Conservation (phyloP, 2,329 filamentous ascomycete genomes). For the Emydomyces testavorans region DNA sequence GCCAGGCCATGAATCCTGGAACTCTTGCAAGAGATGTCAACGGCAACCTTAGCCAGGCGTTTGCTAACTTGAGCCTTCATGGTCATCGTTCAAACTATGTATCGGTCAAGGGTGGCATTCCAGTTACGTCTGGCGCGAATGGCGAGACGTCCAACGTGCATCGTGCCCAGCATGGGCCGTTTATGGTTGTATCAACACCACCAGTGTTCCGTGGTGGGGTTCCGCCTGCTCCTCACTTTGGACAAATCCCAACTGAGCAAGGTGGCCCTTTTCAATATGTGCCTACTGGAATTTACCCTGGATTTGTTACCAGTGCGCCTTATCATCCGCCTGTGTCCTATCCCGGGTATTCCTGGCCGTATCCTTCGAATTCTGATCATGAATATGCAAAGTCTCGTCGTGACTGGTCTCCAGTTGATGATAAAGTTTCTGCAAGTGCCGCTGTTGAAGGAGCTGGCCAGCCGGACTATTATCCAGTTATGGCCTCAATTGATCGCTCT, state of each 20-base stretch:
- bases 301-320: constrained; percentile 24
- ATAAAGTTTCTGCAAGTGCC: constrained; percentile 47
- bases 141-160: constrained; percentile 23
- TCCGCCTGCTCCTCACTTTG: constrained; percentile 23
- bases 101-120: constrained; percentile 21
- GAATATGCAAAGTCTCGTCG: constrained; percentile 29
- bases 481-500: constrained; percentile 51
- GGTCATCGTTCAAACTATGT: constrained; percentile 24
- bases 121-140: constrained; percentile 20
- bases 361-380: constrained; percentile 28
- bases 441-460: constrained; percentile 50
- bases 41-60: constrained; percentile 19
- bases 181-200: constrained; percentile 26
- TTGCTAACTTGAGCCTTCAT: constrained; percentile 23
- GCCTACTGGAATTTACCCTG: constrained; percentile 28
- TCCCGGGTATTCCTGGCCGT: constrained; percentile 30
- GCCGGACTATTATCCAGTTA: constrained; percentile 49
- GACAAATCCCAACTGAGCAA: constrained; percentile 25
- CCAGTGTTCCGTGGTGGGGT: constrained; percentile 24
- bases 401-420: constrained; percentile 33
- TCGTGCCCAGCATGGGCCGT: constrained; percentile 20
- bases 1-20: constrained; percentile 13
- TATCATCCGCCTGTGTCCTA: constrained; percentile 26
- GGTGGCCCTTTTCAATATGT: constrained; percentile 28
- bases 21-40: constrained; percentile 17